Evolutionary conservation across 2,329 filamentous ascomycete genomes (phyloP), one percentile per base, ranked within the genome.

Genomic region (Ceratocystis cacaofunesta): DNA sequence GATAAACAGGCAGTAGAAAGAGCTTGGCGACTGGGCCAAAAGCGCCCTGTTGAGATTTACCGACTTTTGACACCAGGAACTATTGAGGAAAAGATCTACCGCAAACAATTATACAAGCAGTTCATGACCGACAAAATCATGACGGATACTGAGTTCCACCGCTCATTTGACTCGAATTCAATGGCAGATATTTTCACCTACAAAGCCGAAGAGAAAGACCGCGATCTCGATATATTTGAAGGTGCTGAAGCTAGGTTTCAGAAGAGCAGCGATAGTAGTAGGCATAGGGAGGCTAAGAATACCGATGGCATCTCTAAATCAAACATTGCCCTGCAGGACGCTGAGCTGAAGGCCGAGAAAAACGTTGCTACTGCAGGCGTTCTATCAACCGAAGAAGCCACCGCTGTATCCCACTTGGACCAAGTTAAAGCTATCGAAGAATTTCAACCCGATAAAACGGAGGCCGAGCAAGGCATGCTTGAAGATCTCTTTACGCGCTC

Each of bases 41-140:
- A 95, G 74, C 87, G 88, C 64, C 90, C 96, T 61, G 94, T 99
- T 32, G 92, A 90, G 3, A 96, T 99, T 25, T 99, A 96, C 73
- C 88, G 95, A 44, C 80, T 99, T n/a, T 95, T 99, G 89, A 96
- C 90, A 3, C 90, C 92, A 4, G 94, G 94, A 1, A 99, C 95
- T 0, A 99, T 99, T 28, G 94, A 99, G 73, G 94, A 99, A 75
- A 99, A 99, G 77, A 99, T 99, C 36, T 99, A 97, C 69, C 92
- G 99, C 74, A 88, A 95, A 17, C 94, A 99, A 72, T 94, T 99
- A 62, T 99, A 95, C 80, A 99, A 99, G 75, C 92, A 97, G 71
- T 96, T 97, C 72, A 80, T 99, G 68, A 94, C 91, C 2, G 96
- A 97, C 76, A 97, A 97, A 74, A 92, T 99, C 5, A 75, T 99